Evolutionary conservation across 2,329 filamentous ascomycete species (phyloP), one percentile per base, ranked within the genome.

Genomic region (Lomentospora prolificans): DNA sequence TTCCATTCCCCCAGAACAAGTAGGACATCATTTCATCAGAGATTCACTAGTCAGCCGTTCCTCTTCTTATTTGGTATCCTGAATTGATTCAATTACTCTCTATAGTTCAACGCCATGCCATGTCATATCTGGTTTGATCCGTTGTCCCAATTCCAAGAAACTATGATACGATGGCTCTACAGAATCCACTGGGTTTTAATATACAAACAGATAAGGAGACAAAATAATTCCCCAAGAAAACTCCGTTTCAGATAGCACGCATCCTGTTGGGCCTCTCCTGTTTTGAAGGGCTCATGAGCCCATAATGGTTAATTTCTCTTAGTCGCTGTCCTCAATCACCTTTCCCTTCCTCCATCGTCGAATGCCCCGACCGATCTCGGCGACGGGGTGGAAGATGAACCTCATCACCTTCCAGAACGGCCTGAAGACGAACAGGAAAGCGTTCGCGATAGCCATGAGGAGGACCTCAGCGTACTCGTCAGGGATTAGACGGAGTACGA

Each of bases 401-500:
- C 52, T 19, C 52, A 54, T 36, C 22, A 44, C 52, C 33, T 54
- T 54, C 52, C 52, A 54, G 30, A 54, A 27, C 19, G 52, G 52
- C 33, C 52, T 44, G 33, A 44, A 54, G 5, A 46, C 10, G 27
- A 28, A 25, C 52, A 54, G 44, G 33, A 54, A 54, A 12, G 14
- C 36, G 27, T 39, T 44, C 22, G 52, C 52, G n/a, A 46, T 17
- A 19, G 36, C 33, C 52, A 54, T 30, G 24, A 54, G 46, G 17
- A 54, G 25, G 9, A 12, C 25, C 36, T 41, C 52, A 14, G 52
- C 52, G 24, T 51, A 67, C 3, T 57, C 57, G 60, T 81, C 78
- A 1, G 78, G 78, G 56, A 81, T 74, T 1, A 76, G 65, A 7
- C 78, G 68, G 53, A 81, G 69, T 33, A 73, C 64, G 27, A 76